Conservation (phyloP, 345 rosid species). For the Psidium guajava region DNA sequence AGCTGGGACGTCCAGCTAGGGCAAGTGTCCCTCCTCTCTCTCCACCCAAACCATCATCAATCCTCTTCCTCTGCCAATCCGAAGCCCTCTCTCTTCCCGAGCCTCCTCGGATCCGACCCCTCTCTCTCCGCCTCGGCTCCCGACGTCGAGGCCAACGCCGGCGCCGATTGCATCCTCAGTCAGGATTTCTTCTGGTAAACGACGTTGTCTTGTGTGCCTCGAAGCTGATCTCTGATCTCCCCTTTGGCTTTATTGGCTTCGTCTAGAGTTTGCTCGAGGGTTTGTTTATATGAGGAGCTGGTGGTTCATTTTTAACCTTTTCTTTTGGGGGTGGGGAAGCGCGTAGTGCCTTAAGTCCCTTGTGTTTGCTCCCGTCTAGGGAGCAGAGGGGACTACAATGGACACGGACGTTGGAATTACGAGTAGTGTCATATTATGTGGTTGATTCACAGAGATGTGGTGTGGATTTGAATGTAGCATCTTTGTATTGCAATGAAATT, state of each 20-base stretch:
- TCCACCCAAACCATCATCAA: not conserved
- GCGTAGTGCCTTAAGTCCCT: not conserved
- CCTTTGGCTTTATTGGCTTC: not conserved
- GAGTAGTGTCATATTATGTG: not conserved
- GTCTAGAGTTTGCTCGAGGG: not conserved
- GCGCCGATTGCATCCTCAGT: slow-evolving; percentile 72
- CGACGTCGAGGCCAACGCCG: slow-evolving; percentile 29
- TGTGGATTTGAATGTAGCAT: not conserved
- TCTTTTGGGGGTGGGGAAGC: no score
- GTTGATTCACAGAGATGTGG: not conserved
- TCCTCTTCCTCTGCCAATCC: slow-evolving; percentile 3
- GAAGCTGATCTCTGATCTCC: not conserved
- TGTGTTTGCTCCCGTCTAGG: not conserved
- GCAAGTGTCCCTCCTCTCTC: slow-evolving; percentile 9
- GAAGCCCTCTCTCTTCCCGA: slow-evolving; percentile 8
- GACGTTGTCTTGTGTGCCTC: not conserved
- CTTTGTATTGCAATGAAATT: not conserved
- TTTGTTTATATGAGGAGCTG: not conserved
- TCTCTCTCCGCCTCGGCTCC: slow-evolving; percentile 8
- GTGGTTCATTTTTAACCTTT: not conserved
- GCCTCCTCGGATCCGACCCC: slow-evolving; percentile 36
- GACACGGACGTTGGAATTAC: not conserved
- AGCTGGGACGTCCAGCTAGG: slow-evolving; percentile 36
- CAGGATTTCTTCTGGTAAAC: slow-evolving; percentile 96
- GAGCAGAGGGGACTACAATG: not conserved